Base-by-base conservation (phyloP, 1,284 basidiomycete species). In the Tilletia walkeri region DNA sequence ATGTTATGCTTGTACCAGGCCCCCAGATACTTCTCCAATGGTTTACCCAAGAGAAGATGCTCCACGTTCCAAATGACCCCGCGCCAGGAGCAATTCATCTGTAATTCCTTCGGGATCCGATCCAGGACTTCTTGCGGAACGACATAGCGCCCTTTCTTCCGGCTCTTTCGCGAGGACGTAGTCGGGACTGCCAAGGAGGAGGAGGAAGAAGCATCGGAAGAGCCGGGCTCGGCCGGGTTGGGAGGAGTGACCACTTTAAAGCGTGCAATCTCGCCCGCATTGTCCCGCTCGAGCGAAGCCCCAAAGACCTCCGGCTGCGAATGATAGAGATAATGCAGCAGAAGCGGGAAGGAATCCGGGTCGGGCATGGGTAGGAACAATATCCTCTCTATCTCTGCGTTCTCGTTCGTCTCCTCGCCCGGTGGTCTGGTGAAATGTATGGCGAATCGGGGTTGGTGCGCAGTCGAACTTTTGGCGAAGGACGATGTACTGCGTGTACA, bases 21-120 rank as follows among this genome's bases (percentile, higher is more conserved):
- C 16, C 59, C 59, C 36, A 63, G 34, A 36, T 36, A 63, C 14
- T 38, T 18, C n/a, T 63, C 36, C 24, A 63, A 36, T 36, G 59
- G 59, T 5, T 38, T 34, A 41, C 34, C 38, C 30, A 63, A 10
- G 24, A 36, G 18, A 6, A 63, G 38, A 63, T 63, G 59, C 59
- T 63, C 59, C 10, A 63, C 59, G 38, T 63, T 63, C 59, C 59
- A 63, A 39, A 63, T 38, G 30, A 63, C 59, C 5, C 59, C 59
- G 18, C 59, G 59, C 59, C 59, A 63, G 3, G 59, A 36, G 14
- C 30, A 34, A 14, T 36, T n/a, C 16, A 63, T 63, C 30, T 63
- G 38, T 30, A 63, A 36, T 63, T 63, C 59, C 30, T 7, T 10
- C 2, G 59, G 59, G 59, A 63, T 63, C 36, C 18, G 30, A 12